Base-by-base conservation (phyloP, 176 grass and related monocot genomes). In the Musa acuminata region DNA sequence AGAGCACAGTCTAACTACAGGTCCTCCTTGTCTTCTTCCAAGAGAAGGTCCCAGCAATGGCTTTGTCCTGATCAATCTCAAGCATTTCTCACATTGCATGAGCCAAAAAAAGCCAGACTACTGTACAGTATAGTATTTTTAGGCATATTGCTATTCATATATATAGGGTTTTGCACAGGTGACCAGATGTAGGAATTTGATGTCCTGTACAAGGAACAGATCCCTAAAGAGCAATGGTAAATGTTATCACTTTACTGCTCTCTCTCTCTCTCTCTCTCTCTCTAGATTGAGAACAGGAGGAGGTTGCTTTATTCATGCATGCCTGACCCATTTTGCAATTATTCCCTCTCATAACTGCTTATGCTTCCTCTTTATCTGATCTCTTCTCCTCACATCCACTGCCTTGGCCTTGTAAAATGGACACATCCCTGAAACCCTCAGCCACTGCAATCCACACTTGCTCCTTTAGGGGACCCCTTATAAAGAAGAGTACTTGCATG, bases 281-380 rank as follows among this genome's bases (percentile, higher is more conserved):
- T 43, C 35, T 43, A 43, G 35, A 43, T 43, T n/a, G 13, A 16
- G 57, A 17, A 8, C 51, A 49, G 14, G 22, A 53, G 22, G 19
- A 23, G 50, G 49, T 25, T 73, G 71, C 71, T 54, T 52, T 73
- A 55, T 73, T 55, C 51, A 55, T 73, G 71, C 71, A 73, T 55
- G 71, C 71, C 51, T 73, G 71, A 55, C 51, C 51, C 71, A 55
- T 73, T 13, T 53, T 29, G 71, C n/a, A 73, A 43, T 43, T 43
- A 43, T 43, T 43, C 51, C 16, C 14, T 53, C 51, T 53, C 35
- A 43, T 43, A 43, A 43, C 35, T 43, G 4, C 35, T 43, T 43
- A 6, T 43, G 35, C 35, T 43, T 6, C 35, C 4, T 35, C 35
- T 43, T 43, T 43, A 43, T 43, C 35, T 43, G 35, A 6, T 21